Base-by-base conservation (phyloP, 2,329 filamentous ascomycete genomes). In the Diaporthe sp. region DNA sequence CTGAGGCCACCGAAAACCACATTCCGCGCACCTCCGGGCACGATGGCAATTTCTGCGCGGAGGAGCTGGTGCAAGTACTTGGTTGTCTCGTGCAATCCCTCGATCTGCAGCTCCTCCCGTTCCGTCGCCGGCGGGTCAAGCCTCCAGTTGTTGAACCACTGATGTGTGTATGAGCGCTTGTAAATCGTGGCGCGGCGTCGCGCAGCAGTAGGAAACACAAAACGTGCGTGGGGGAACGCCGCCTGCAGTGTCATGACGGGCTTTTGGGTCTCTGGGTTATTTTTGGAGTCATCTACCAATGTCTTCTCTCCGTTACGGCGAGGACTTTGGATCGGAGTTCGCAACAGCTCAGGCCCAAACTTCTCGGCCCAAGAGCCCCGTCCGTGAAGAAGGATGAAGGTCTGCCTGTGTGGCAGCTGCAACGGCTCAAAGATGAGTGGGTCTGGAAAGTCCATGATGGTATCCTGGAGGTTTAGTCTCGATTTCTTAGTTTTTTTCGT, bases 1-100 rank as follows among this genome's bases (percentile, higher is more conserved):
- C 89, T 90, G 15, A 90, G 78, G 0, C 88, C 89, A 60, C 86
- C 85, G 0, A 91, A 72, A 0, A 89, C 79, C 0, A 90, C 80
- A 57, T 83, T 86, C 25, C 77, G 64, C 1, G 81, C 76, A 5
- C 68, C 54, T 4, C 86, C 85, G 0, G 80, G 80, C 0, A 89
- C 72, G 0, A 78, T 15, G 1, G 73, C 77, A 1, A 84, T 81
- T 74, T 88, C 87, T 0, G 72, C 58, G 4, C 72, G 69, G 0
- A 89, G 15, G 0, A 88, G 75, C 0, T 52, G 75, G 54, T 86
- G 85, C 0, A 89, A 54, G 71, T 84, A 84, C 10, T 76, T 76
- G 2, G 81, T 80, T 4, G 85, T 87, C 30, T 86, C 84, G 0
- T 81, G 78, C 66, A 90, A 81, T 0, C 86, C 85, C 4, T 82